Percentiles rank a stretch among this genome's conserved stretches.
These are phyloP conservation scores for Fusarium irregulare DNA, from an alignment of 2,329 filamentous ascomycete genomes.

Conservation along the genomic window DNA sequence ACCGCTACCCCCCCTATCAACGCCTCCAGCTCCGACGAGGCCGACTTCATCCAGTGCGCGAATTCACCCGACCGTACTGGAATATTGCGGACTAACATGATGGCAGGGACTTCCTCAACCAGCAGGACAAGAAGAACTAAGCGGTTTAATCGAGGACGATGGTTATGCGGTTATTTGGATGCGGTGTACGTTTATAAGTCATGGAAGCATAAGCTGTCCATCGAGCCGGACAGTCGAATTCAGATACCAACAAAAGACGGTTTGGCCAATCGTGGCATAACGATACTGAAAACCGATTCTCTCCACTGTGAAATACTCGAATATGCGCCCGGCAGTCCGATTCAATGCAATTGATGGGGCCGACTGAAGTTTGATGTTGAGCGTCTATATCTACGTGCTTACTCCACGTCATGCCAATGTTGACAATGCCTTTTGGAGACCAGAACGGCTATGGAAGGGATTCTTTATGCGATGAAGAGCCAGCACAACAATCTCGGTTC, in stretches of 20 bases:
- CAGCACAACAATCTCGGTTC: no score
- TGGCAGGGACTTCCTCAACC: slow-evolving; percentile 55
- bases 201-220: slow-evolving; percentile 42
- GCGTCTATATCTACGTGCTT: neutral
- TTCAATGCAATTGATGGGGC: neutral
- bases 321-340: neutral
- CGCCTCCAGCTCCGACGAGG: slow-evolving; percentile 70
- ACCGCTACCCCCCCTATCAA: slow-evolving; percentile 68
- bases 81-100: slow-evolving; percentile 41
- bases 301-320: slow-evolving; percentile 23
- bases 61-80: slow-evolving; percentile 38
- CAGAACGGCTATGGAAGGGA: neutral
- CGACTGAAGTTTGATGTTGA: neutral
- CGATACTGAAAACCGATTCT: slow-evolving; percentile 9
- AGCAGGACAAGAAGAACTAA: slow-evolving; percentile 58
- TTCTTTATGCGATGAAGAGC: no score
- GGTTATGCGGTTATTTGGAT: slow-evolving; percentile 45
- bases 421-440: neutral
- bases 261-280: slow-evolving; percentile 40
- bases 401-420: neutral
- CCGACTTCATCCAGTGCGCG: slow-evolving; percentile 73
- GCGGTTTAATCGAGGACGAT: slow-evolving; percentile 28
- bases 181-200: slow-evolving; percentile 51
- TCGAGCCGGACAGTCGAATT: slow-evolving; percentile 41
- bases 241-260: slow-evolving; percentile 44